Evolutionary conservation across 2,329 filamentous ascomycete species (phyloP).

Genomic region (Neophaeococcomyces mojaviensis): DNA sequence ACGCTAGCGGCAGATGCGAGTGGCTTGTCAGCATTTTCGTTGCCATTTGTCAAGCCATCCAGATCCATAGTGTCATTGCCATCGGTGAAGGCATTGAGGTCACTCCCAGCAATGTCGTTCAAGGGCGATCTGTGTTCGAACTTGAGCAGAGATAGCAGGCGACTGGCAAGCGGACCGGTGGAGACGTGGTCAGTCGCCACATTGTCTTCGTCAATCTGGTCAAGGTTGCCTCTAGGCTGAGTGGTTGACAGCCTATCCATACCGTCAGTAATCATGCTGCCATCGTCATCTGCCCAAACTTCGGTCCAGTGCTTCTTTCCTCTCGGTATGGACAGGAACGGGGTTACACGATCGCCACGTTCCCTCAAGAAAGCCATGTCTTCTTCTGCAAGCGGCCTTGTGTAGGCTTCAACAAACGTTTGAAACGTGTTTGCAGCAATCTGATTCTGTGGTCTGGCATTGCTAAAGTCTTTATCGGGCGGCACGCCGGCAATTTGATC

Average conservation of each 20-base stretch:
- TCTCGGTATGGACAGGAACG: conserved; percentile 78
- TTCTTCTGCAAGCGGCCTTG: conserved; percentile 82
- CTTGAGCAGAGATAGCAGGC: conserved; percentile 71
- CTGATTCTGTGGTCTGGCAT: conserved; percentile 84
- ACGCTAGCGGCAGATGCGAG: conserved; percentile 69
- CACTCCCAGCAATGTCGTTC: conserved; percentile 52
- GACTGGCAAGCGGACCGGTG: conserved; percentile 74
- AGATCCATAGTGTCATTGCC: conserved; percentile 41
- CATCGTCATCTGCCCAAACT: conserved; percentile 91
- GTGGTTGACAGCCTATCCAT: conserved; percentile 67
- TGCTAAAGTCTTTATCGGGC: conserved; percentile 93
- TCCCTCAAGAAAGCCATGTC: conserved; percentile 90
- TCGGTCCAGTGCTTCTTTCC: conserved; percentile 82
- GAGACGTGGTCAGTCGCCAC: conserved; percentile 84
- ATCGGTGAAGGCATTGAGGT: conserved; percentile 36
- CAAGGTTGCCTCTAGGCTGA: conserved; percentile 74
- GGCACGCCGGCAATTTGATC: conserved; percentile 82
- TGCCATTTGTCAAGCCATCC: conserved; percentile 30
- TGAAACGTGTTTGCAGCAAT: conserved; percentile 90
- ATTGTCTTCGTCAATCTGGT: conserved; percentile 78
- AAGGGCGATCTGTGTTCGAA: conserved; percentile 54
- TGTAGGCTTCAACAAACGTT: conserved; percentile 86
- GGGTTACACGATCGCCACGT: conserved; percentile 71
- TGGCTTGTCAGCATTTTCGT: conserved; percentile 42
- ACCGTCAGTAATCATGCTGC: conserved; percentile 63